Percentiles rank a stretch among this genome's conserved stretches.
Evolutionary conservation across 2,329 filamentous ascomycete species (phyloP).

Genomic region (Passalora sequoiae): DNA sequence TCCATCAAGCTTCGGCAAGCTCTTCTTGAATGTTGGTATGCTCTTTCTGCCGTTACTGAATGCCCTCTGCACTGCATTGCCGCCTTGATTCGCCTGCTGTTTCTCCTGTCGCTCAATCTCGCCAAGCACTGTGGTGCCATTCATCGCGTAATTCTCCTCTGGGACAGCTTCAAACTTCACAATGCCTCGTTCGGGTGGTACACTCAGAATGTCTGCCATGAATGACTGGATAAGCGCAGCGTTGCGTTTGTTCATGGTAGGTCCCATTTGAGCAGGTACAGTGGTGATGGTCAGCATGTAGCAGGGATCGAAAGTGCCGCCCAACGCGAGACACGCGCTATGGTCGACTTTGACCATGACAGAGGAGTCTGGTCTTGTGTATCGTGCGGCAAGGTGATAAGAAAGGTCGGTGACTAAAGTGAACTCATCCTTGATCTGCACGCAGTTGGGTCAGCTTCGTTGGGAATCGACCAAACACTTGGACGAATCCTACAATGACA

Average conservation of each 20-base stretch:
- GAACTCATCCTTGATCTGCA: conserved; percentile 67
- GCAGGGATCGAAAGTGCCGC: conserved; percentile 69
- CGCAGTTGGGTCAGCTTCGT: conserved; percentile 14
- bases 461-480: too few relatives aligned
- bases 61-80: conserved; percentile 39
- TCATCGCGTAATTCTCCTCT: conserved; percentile 67
- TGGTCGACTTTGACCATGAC: conserved; percentile 74
- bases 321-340: conserved; percentile 68
- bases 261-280: conserved; percentile 62
- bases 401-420: conserved; percentile 69
- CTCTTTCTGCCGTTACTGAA: conserved; percentile 30
- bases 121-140: conserved; percentile 63
- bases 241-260: conserved; percentile 75
- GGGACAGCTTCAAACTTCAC: conserved; percentile 65
- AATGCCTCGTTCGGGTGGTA: conserved; percentile 62
- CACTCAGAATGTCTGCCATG: conserved; percentile 64
- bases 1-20: conserved; percentile 18
- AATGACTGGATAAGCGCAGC: conserved; percentile 71
- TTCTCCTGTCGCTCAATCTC: conserved; percentile 59
- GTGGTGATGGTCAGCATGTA: conserved; percentile 73
- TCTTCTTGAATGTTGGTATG: conserved; percentile 25
- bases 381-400: conserved; percentile 66
- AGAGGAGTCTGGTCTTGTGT: conserved; percentile 66
- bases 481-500: conserved; percentile 42
- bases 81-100: conserved; percentile 38